Percentiles rank a stretch among this genome's conserved stretches.
Evolutionary conservation across 176 grass and related monocot species (phyloP).

Genomic region (Poa annua): DNA sequence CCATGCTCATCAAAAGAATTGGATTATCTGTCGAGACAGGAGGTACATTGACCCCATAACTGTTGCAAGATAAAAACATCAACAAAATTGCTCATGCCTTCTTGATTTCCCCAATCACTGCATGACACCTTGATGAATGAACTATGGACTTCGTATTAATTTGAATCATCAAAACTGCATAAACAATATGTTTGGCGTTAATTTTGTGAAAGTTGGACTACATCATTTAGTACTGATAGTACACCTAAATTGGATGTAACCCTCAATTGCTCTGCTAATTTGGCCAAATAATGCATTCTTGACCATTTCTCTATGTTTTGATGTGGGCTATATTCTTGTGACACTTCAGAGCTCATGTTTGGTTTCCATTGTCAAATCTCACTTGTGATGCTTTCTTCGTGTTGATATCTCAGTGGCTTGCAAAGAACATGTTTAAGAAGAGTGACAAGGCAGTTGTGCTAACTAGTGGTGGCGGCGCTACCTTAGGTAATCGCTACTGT

Average conservation of each 20-base stretch:
- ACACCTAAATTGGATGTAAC: slow-evolving; percentile 15
- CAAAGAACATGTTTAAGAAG: slow-evolving; percentile 73
- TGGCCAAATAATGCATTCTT: slow-evolving; percentile 26
- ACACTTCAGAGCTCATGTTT: slow-evolving; percentile 25
- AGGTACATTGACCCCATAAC: slow-evolving; percentile 56
- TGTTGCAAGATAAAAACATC: not conserved
- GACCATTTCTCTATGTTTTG: slow-evolving; percentile 31
- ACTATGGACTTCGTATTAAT: slow-evolving; percentile 29
- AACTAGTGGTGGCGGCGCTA: slow-evolving; percentile 41
- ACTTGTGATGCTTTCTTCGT: slow-evolving; percentile 35
- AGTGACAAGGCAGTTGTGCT: slow-evolving; percentile 53
- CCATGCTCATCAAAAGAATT: slow-evolving; percentile 97
- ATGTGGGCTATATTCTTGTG: slow-evolving; percentile 15
- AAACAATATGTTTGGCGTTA: not conserved
- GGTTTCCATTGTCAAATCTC: slow-evolving; percentile 6
- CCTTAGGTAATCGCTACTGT: slow-evolving; percentile 51
- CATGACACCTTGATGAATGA: slow-evolving; percentile 18
- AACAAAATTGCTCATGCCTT: slow-evolving; percentile 9
- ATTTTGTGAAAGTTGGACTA: slow-evolving; percentile 11
- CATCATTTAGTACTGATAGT: slow-evolving; percentile 27
- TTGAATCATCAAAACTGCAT: not conserved
- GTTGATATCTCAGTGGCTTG: slow-evolving; percentile 66
- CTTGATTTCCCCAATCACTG: slow-evolving; percentile 9
- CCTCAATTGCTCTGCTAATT: slow-evolving; percentile 13
- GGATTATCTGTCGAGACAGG: slow-evolving; percentile 88